Percentiles rank a stretch among this genome's conserved stretches.
Evolutionary conservation across 352 stramenopile genomes (phyloP).

Genomic region (Phytophthora megakarya): DNA sequence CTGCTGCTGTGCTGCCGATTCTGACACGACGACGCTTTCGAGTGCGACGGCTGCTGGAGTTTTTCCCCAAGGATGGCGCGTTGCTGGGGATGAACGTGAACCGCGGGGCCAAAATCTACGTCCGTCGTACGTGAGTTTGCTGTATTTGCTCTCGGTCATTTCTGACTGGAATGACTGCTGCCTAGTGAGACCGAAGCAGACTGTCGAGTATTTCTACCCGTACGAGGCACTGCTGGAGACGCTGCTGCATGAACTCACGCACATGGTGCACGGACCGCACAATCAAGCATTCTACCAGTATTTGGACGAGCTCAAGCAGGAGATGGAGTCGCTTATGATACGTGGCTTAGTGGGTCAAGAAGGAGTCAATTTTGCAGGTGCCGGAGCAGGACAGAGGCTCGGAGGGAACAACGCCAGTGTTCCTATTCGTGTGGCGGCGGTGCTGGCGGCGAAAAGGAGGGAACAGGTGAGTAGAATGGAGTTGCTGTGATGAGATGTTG

Average conservation of each 20-base stretch:
- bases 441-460: constrained; percentile 45
- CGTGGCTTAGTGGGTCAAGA: constrained; percentile 48
- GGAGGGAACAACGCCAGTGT: constrained; percentile 4
- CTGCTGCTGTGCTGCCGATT: constrained; percentile 59
- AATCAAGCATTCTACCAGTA: constrained; percentile 74
- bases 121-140: constrained; percentile 48
- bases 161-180: background rate
- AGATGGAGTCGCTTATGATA: constrained; percentile 68
- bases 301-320: constrained; percentile 60
- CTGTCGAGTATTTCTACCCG: constrained; percentile 39
- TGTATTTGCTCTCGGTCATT: background rate
- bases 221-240: constrained; percentile 71
- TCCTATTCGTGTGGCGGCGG: constrained; percentile 33
- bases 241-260: constrained; percentile 76
- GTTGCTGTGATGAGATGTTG: background rate
- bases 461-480: constrained; percentile 34
- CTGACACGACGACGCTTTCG: constrained; percentile 55
- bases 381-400: constrained; percentile 49
- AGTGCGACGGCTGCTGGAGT: constrained; percentile 64
- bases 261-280: constrained; percentile 72
- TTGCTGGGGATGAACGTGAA: constrained; percentile 87
- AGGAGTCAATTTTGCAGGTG: constrained; percentile 49
- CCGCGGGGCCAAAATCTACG: constrained; percentile 68
- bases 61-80: constrained; percentile 62
- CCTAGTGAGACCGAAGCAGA: constrained; percentile 22